phyloP scores from a whole-genome alignment of 345 rosid genomes.

The Arabis alpina region DNA sequence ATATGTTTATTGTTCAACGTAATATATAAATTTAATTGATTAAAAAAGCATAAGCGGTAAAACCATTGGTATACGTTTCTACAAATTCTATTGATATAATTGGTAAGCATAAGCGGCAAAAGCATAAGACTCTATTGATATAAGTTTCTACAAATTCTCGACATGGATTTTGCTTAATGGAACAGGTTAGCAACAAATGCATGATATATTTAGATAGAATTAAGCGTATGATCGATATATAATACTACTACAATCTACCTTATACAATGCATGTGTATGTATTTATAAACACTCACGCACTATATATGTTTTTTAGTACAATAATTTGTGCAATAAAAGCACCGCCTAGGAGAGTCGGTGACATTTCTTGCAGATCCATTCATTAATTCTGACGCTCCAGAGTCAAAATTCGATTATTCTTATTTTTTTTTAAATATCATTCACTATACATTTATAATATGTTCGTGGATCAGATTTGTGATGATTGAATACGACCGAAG shows the following conservation, averaged over 20 bases:
- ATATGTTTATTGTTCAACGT: too few species aligned
- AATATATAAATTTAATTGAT: too few species aligned
- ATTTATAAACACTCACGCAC: constrained; percentile 33
- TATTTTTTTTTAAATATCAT: not conserved
- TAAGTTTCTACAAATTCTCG: too few species aligned
- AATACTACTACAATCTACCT: not conserved
- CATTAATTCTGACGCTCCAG: constrained; percentile 18
- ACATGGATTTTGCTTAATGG: too few species aligned
- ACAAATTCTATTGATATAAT: too few species aligned
- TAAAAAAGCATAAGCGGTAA: too few species aligned
- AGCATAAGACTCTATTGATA: too few species aligned
- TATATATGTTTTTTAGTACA: constrained; percentile 23
- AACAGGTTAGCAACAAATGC: too few species aligned
- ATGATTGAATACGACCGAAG: constrained; percentile 4
- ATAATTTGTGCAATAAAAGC: constrained; percentile 39
- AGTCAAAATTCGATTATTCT: constrained; percentile 38
- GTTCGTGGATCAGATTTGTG: constrained; percentile 7
- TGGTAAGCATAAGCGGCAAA: too few species aligned
- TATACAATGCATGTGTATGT: constrained; percentile 34
- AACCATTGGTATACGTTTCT: too few species aligned
- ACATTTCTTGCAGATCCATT: constrained; percentile 26
- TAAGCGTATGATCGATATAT: too few species aligned
- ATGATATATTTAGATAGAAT: too few species aligned
- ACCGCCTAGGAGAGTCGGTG: constrained; percentile 40
- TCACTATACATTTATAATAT: not conserved